phyloP scores from a whole-genome alignment of 1,284 basidiomycete species.

The Austroboletus niveus region DNA sequence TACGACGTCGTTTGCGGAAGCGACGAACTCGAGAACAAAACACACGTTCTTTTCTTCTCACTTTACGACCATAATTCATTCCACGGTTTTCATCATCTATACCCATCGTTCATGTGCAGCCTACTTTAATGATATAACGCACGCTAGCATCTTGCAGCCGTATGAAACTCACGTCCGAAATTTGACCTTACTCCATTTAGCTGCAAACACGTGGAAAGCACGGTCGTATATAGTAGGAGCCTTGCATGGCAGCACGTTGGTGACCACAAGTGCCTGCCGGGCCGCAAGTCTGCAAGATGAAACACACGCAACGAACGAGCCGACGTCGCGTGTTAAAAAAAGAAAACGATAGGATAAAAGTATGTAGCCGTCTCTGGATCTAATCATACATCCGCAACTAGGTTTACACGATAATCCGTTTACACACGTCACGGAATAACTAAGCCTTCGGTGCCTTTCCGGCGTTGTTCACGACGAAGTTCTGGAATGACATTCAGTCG shows the following conservation, averaged over 20 bases:
- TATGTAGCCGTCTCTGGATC: not conserved
- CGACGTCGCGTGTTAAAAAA: not conserved
- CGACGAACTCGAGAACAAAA: not conserved
- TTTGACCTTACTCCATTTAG: not conserved
- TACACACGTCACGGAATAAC: too few species aligned
- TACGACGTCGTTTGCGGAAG: not conserved
- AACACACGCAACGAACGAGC: not conserved
- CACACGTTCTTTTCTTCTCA: constrained; percentile 8
- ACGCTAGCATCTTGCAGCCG: constrained; percentile 25
- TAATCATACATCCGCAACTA: not conserved
- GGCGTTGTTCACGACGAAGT: too few species aligned
- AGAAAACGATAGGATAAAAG: not conserved
- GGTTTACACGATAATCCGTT: too few species aligned
- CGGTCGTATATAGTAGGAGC: not conserved
- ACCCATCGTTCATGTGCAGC: constrained; percentile 27
- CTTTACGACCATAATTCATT: constrained; percentile 20
- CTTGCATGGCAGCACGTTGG: not conserved
- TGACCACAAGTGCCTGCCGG: not conserved
- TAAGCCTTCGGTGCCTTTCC: too few species aligned
- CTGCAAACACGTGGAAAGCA: not conserved
- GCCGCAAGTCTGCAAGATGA: not conserved
- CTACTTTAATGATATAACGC: constrained; percentile 29
- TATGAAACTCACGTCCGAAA: not conserved
- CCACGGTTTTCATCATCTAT: constrained; percentile 24
- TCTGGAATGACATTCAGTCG: too few species aligned